Conservation (phyloP, 495 filamentous ascomycete genomes). For the Oleoguttula mirabilis region DNA sequence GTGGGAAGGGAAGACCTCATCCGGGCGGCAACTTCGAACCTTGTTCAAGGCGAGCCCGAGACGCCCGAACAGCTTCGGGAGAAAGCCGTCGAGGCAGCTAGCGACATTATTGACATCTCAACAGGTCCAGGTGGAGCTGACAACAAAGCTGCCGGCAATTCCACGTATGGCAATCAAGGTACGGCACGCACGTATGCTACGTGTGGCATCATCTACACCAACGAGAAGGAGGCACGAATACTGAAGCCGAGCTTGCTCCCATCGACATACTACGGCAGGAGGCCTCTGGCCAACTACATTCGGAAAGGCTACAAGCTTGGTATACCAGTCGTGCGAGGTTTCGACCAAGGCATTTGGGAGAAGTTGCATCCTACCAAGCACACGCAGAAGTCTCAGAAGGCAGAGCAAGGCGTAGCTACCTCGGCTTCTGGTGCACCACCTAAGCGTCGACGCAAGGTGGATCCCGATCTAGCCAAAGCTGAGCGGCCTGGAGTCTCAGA, state of each 20-base stretch:
- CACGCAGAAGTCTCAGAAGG: slow-evolving; percentile 36
- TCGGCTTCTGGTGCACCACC: slow-evolving; percentile 23
- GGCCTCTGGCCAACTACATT: slow-evolving; percentile 66
- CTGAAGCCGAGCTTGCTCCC: slow-evolving; percentile 68
- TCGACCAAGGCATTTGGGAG: slow-evolving; percentile 65
- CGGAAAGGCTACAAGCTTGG: slow-evolving; percentile 72
- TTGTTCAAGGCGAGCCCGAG: slow-evolving; percentile 10
- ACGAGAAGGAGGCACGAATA: slow-evolving; percentile 61
- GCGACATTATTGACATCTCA: slow-evolving; percentile 32
- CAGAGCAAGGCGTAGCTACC: slow-evolving; percentile 35
- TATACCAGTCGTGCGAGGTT: slow-evolving; percentile 76
- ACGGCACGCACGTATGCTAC: slow-evolving; percentile 41
- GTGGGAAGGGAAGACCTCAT: slow-evolving; percentile 14
- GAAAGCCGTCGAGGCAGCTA: slow-evolving; percentile 25
- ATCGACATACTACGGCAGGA: slow-evolving; percentile 63
- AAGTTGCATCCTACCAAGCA: slow-evolving; percentile 54
- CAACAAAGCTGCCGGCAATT: slow-evolving; percentile 30
- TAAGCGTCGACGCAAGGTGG: slow-evolving; percentile 25
- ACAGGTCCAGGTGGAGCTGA: slow-evolving; percentile 28
- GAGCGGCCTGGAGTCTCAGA: slow-evolving; percentile 69
- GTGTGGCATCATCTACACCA: slow-evolving; percentile 72
- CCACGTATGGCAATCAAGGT: slow-evolving; percentile 27
- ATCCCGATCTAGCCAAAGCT: slow-evolving; percentile 37
- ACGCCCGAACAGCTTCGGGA: slow-evolving; percentile 27
- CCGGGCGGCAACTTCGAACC: slow-evolving; percentile 6